phyloP scores from a whole-genome alignment of 331 rosid species.

The Malus hybrid region DNA sequence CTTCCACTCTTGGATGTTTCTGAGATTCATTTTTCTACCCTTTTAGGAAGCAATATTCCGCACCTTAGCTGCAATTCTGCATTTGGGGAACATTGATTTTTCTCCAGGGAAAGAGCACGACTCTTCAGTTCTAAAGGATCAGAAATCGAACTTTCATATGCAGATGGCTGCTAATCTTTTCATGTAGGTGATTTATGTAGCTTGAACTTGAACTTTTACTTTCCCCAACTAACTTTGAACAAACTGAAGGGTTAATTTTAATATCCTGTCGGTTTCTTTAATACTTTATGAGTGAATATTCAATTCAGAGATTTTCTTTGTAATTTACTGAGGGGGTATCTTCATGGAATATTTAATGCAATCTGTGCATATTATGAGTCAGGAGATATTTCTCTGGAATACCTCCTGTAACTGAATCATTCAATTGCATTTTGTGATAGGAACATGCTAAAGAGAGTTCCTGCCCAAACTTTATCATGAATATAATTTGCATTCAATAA shows the following conservation, averaged over 20 bases:
- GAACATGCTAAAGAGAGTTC: not conserved
- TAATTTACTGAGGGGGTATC: not conserved
- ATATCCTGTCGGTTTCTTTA: not conserved
- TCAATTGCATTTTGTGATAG: not conserved
- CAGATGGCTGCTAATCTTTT: conserved; percentile 79
- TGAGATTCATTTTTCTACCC: not conserved
- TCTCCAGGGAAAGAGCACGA: conserved; percentile 95
- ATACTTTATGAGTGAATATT: not conserved
- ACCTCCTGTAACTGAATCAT: not conserved
- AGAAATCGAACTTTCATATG: conserved; percentile 65
- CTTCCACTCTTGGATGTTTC: not conserved
- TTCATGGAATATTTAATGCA: not conserved
- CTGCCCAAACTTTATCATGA: not conserved
- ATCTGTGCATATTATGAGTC: not conserved
- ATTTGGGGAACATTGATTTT: conserved; percentile 88
- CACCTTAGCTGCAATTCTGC: conserved; percentile 84
- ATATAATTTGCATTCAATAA: not conserved
- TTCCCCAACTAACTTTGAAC: not conserved
- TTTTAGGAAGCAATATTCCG: conserved; percentile 83
- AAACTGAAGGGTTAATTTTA: not conserved
- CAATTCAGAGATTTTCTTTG: not conserved
- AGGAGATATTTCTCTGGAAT: not conserved
- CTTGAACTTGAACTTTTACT: not conserved
- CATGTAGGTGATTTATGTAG: conserved; percentile 44
- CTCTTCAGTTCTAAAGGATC: conserved; percentile 70